Evolutionary conservation across 1,284 basidiomycete species (phyloP).

Genomic region (Wolfiporia cocos): DNA sequence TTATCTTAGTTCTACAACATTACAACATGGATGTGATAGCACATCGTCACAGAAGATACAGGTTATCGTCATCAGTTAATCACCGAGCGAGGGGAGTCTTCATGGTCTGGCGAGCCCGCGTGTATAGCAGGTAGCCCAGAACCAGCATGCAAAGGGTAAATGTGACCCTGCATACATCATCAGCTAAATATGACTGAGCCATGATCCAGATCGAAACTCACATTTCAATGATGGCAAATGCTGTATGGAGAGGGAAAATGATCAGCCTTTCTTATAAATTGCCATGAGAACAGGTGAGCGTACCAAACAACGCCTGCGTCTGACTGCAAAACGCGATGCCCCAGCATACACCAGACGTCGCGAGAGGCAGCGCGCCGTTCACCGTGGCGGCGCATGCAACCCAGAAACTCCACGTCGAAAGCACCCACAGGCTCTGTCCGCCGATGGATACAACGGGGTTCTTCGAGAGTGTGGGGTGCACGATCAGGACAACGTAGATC

Average conservation of each 20-base stretch:
- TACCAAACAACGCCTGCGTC: constrained; percentile 45
- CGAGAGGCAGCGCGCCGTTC: constrained; percentile 36
- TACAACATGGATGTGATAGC: too few relatives aligned
- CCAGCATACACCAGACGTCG: constrained; percentile 31
- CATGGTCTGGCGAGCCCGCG: constrained; percentile 13
- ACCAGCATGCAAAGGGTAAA: constrained; percentile 38
- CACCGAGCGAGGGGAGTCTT: background rate
- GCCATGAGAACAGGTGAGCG: constrained; percentile 1
- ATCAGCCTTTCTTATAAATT: background rate
- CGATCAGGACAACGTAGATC: constrained; percentile 44
- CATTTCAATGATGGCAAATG: constrained; percentile 40
- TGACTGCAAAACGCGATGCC: constrained; percentile 48
- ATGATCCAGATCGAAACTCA: constrained; percentile 18
- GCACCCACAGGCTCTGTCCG: constrained; percentile 47
- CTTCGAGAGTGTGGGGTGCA: constrained; percentile 49
- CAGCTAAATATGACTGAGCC: background rate
- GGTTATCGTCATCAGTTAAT: too few relatives aligned
- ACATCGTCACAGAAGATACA: too few relatives aligned
- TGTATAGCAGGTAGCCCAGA: constrained; percentile 44
- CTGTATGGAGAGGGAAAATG: constrained; percentile 19
- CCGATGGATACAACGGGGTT: constrained; percentile 47
- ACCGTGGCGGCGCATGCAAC: constrained; percentile 43
- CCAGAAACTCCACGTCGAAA: constrained; percentile 53
- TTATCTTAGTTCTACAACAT: too few relatives aligned
- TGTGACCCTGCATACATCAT: constrained; percentile 25